These are phyloP conservation scores for Marasmius oreades DNA, from an alignment of 1,284 basidiomycete genomes.

Conservation along the genomic window DNA sequence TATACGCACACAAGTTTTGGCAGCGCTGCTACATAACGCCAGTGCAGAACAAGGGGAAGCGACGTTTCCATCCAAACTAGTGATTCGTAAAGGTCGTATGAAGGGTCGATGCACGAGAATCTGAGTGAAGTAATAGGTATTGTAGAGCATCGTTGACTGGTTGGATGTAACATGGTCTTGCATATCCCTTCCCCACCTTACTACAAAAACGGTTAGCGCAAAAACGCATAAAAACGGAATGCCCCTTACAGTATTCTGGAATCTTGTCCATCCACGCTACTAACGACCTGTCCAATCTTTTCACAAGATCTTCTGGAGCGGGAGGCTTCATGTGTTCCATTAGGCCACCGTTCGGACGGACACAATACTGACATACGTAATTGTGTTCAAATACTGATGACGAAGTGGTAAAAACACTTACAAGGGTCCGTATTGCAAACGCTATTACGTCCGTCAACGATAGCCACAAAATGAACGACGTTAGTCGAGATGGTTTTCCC, in stretches of 20 bases:
- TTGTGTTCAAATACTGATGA: slow-evolving; percentile 9
- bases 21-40: slow-evolving; percentile 64
- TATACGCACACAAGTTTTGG: slow-evolving; percentile 60
- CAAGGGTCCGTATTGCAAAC: slow-evolving; percentile 68
- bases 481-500: slow-evolving; percentile 54
- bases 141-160: slow-evolving; percentile 67
- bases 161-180: slow-evolving; percentile 53
- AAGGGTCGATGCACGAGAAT: slow-evolving; percentile 80
- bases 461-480: slow-evolving; percentile 65
- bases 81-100: slow-evolving; percentile 40
- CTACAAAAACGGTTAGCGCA: slow-evolving; percentile 31
- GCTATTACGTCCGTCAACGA: slow-evolving; percentile 71
- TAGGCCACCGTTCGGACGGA: slow-evolving; percentile 58
- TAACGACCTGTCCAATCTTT: slow-evolving; percentile 66
- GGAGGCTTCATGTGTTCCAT: slow-evolving; percentile 27
- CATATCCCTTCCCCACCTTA: slow-evolving; percentile 64
- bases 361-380: slow-evolving; percentile 55
- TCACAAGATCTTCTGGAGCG: slow-evolving; percentile 52
- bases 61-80: slow-evolving; percentile 20
- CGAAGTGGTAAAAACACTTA: slow-evolving; percentile 30
- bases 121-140: slow-evolving; percentile 65
- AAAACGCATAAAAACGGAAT: slow-evolving; percentile 1
- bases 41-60: slow-evolving; percentile 47
- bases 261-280: slow-evolving; percentile 69
- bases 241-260: slow-evolving; percentile 62